phyloP scores from a whole-genome alignment of 75 land plant species.

The Picea sitchensis region DNA sequence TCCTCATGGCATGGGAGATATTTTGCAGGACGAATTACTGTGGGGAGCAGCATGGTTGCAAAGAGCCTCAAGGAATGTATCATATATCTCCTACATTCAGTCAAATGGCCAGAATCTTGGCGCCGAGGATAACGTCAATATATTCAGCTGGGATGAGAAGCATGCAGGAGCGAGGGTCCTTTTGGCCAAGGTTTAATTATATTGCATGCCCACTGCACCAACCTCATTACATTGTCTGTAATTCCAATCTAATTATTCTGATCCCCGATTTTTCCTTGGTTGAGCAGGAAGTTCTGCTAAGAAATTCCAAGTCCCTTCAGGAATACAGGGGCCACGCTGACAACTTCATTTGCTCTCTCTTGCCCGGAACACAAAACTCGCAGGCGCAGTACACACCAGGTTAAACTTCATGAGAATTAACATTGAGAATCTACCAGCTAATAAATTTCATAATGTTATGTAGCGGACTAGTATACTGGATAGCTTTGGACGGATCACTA shows the following conservation, averaged over 20 bases:
- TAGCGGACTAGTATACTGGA: no score
- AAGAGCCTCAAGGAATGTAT: slow-evolving; percentile 41
- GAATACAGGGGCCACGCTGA: slow-evolving; percentile 35
- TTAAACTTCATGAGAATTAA: not conserved
- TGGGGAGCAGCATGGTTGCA: slow-evolving; percentile 84
- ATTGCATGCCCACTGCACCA: not conserved
- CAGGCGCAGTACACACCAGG: slow-evolving; percentile 72
- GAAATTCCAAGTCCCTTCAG: slow-evolving; percentile 19
- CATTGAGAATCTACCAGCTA: no score
- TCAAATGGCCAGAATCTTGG: slow-evolving; percentile 52
- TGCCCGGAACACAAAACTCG: slow-evolving; percentile 41
- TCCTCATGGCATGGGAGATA: not conserved
- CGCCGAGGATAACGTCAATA: slow-evolving; percentile 37
- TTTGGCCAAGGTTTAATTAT: slow-evolving; percentile 48
- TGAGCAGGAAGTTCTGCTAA: slow-evolving; percentile 28
- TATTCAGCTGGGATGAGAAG: slow-evolving; percentile 93
- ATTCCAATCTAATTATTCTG: not conserved
- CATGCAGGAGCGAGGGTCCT: slow-evolving; percentile 76
- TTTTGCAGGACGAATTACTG: slow-evolving; percentile 57
- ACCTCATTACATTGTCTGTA: not conserved
- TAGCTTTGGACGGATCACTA: no score
- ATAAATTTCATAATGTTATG: no score
- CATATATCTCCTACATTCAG: slow-evolving; percentile 32
- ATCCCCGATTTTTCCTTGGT: not conserved
- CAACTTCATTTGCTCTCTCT: slow-evolving; percentile 59